Percentiles rank a stretch among this genome's conserved stretches.
Evolutionary conservation across 2,329 filamentous ascomycete species (phyloP).

Genomic region (Fonsecaea multimorphosa): DNA sequence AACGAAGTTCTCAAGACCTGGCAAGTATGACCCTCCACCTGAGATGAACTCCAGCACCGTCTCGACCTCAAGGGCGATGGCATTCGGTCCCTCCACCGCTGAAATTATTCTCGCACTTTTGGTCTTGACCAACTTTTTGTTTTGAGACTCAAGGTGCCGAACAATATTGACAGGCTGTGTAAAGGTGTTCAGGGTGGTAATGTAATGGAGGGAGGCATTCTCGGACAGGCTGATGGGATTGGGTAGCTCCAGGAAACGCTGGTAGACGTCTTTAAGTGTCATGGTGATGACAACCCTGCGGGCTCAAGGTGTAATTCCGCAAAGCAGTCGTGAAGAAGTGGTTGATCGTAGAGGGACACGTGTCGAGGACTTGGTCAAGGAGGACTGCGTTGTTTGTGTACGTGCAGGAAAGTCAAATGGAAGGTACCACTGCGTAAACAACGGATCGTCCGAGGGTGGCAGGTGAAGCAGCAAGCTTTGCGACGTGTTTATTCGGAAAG

Average conservation of each 20-base stretch:
- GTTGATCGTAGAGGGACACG: background rate
- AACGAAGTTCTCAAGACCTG: constrained; percentile 89
- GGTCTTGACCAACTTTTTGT: constrained; percentile 75
- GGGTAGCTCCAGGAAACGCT: constrained; percentile 73
- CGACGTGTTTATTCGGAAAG: constrained; percentile 7
- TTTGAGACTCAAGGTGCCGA: constrained; percentile 75
- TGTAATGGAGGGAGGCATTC: constrained; percentile 79
- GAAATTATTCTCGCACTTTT: constrained; percentile 79
- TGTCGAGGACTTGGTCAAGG: constrained; percentile 14
- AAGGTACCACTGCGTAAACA: constrained; percentile 4
- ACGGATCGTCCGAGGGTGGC: constrained; percentile 3
- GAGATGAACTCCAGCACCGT: constrained; percentile 81
- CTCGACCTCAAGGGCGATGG: constrained; percentile 77
- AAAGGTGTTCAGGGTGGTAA: constrained; percentile 82
- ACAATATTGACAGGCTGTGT: constrained; percentile 75
- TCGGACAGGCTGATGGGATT: constrained; percentile 67
- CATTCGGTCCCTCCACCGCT: constrained; percentile 72
- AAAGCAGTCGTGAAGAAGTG: background rate
- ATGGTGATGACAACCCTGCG: constrained; percentile 40
- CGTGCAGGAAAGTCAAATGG: constrained; percentile 16
- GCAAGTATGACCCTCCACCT: constrained; percentile 84
- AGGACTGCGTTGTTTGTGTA: constrained; percentile 25
- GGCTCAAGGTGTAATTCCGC: background rate
- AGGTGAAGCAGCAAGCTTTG: background rate
- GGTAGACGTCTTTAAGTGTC: constrained; percentile 63